A percentile compares a stretch with the other conserved stretches of the same genome.
Conservation (phyloP, 495 filamentous ascomycete genomes). For the Podospora appendiculata region DNA sequence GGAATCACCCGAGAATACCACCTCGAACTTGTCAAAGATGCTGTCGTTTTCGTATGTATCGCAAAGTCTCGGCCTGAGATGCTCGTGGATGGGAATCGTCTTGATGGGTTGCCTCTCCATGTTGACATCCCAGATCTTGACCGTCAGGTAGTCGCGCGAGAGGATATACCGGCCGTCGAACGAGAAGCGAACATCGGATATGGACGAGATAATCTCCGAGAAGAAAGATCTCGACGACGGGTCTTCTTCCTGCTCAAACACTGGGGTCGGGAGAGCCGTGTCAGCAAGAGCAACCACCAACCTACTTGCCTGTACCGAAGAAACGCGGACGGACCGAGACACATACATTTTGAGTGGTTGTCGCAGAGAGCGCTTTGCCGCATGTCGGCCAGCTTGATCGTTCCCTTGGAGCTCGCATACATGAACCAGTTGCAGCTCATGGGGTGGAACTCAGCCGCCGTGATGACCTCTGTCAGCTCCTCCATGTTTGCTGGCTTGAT, state of each 20-base stretch:
- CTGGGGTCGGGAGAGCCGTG: constrained; percentile 36
- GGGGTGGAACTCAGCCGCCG: constrained; percentile 95
- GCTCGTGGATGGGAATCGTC: constrained; percentile 98
- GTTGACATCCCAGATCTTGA: constrained; percentile 99
- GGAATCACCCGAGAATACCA: constrained; percentile 95
- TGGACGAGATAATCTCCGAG: constrained; percentile 98
- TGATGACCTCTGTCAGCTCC: constrained; percentile 97
- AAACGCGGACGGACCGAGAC: background rate
- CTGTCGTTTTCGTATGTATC: constrained; percentile 99
- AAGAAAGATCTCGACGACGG: constrained; percentile 99
- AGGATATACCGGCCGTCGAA: constrained; percentile 94
- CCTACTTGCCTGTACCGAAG: background rate
- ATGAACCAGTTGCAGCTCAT: constrained; percentile 99
- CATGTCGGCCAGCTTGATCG: constrained; percentile 98
- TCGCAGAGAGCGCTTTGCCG: constrained; percentile 92
- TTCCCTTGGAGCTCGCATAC: constrained; percentile 99
- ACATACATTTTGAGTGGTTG: constrained; percentile 86
- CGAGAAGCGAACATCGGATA: constrained; percentile 96
- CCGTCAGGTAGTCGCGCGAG: constrained; percentile 93
- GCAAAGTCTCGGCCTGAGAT: constrained; percentile 87
- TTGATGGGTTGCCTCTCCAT: constrained; percentile 97
- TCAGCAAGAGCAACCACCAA: constrained; percentile 1
- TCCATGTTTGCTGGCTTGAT: constrained; percentile 99
- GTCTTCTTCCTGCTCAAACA: constrained; percentile 98
- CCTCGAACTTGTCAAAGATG: constrained; percentile 99